phyloP scores from a whole-genome alignment of 1,139 yeast species.

The Pichia sp. region DNA sequence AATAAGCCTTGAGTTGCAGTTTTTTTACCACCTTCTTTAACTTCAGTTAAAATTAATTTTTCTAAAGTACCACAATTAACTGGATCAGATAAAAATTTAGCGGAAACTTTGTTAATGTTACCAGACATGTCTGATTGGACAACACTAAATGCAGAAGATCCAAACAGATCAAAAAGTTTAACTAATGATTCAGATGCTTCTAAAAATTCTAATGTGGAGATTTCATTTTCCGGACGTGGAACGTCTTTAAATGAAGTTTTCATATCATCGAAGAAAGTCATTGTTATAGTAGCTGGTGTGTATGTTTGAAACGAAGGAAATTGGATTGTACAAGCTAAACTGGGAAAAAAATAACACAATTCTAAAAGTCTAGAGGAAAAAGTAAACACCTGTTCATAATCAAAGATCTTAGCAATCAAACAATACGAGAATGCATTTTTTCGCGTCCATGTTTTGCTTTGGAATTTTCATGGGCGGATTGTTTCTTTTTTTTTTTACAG shows the following conservation, averaged over 20 bases:
- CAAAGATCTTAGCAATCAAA: no score
- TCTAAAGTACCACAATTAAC: slow-evolving; percentile 61
- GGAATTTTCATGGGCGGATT: no score
- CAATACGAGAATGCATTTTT: no score
- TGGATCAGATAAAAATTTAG: slow-evolving; percentile 62
- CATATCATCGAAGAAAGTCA: slow-evolving; percentile 76
- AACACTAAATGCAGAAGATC: slow-evolving; percentile 77
- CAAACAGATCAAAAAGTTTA: slow-evolving; percentile 74
- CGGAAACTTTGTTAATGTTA: slow-evolving; percentile 69
- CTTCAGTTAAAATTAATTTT: slow-evolving; percentile 64
- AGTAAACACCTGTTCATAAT: no score
- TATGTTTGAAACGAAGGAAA: no score
- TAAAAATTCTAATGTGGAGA: slow-evolving; percentile 68
- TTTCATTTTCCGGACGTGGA: slow-evolving; percentile 48
- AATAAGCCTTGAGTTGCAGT: slow-evolving; percentile 88
- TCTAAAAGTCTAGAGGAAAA: no score
- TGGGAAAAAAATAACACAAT: no score
- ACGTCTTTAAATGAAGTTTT: slow-evolving; percentile 73
- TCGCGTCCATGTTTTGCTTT: no score
- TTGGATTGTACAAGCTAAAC: no score
- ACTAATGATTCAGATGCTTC: slow-evolving; percentile 83
- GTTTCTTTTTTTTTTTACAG: no score
- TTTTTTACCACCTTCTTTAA: slow-evolving; percentile 52
- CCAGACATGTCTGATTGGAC: slow-evolving; percentile 90
- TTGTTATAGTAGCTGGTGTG: slow-evolving; percentile 25